Evolutionary conservation across 441 rosid species (phyloP), one percentile per base, ranked within the genome.

Genomic region (Populus trichocarpa): DNA sequence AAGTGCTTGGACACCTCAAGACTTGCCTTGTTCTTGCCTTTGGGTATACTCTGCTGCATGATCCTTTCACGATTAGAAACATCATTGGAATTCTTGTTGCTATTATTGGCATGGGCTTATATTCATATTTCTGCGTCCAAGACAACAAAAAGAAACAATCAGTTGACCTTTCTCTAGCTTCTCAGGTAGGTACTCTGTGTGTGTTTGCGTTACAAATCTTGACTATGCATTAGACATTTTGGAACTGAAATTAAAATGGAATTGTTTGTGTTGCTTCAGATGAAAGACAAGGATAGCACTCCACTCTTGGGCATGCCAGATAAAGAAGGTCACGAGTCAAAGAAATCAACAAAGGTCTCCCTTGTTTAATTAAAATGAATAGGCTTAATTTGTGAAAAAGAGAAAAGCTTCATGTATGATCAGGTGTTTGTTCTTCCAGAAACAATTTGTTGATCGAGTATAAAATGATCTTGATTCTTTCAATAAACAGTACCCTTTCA

Each of bases 1-100:
- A 96, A 88, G 99, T 96, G 73, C 93, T 96, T 16, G 99, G 99
- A 7, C 99, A 96, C 82, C 92, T 96, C 75, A 96, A 96, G 76
- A 96, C 99, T 1, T 96, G 99, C 79, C 92, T 96, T 68, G 95
- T 96, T 38, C 95, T 96, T 30, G 90, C 83, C 8, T 91, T 96
- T 77, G 99, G 99, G 22, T 94, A 96, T 77, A 94, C 97, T 0
- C 78, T 96, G 10, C 78, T 96, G 71, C 98, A 90, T 71, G 98
- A 96, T 70, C 99, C 99, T 30, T 96, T 96, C 81, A 91, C 93
- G 0, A 71, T 81, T 26, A 94, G 96, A 83, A 96, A 96, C 89
- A 83, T 92, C 38, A 68, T 93, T 50, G 99, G 99, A 5, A 96
- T 96, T 38, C 88, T 92, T 0, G 79, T 96, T 36, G 99, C 99